Base-by-base conservation (phyloP, 495 filamentous ascomycete species). In the Jackrogersella multiformis region DNA sequence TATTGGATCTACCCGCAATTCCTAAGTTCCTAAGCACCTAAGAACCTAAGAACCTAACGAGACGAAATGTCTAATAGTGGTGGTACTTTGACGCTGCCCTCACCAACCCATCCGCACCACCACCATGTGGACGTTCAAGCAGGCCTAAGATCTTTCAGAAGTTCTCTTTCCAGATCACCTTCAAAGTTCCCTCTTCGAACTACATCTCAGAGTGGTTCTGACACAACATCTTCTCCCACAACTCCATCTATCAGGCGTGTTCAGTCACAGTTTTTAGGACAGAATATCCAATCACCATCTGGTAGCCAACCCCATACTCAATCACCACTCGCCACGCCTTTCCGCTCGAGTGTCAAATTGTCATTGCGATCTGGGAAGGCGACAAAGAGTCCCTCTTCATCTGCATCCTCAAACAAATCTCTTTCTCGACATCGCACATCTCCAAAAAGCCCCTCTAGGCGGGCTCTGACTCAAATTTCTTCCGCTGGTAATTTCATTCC, bases 81-180 rank as follows among this genome's bases (percentile, higher is more conserved):
- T 60, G 90, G 92, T 61, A 93, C 91, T 41, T 81, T 96, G 55
- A 92, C 94, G 72, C 83, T 94, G 3, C 86, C 90, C 52, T 94
- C 93, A 28, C 93, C 93, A 49, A 92, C 90, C 26, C 73, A 75
- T 20, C 73, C 73, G 23, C 90, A 92, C 66, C 86, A 88, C 57
- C 89, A 91, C 68, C 87, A 89, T 79, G 89, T 92, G 68, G 91
- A 94, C 77, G 86, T 91, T 4, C 88, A 86, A 67, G 86, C 90
- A 20, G 86, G 90, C 13, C 89, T 96, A 52, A 83, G 89, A 65
- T 88, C 92, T 65, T 77, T 97, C 39, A 85, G 92, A 39, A 89
- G 92, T 66, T 96, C 93, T 18, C 81, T 97, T 45, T 96, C 92
- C 24, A 84, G 92, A 44, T 96, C 93, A 8, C 93, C 93, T 8